Percentiles rank a stretch among this genome's conserved stretches.
Conservation (phyloP, 208 protist species). For the Trypanosoma melophagium region DNA sequence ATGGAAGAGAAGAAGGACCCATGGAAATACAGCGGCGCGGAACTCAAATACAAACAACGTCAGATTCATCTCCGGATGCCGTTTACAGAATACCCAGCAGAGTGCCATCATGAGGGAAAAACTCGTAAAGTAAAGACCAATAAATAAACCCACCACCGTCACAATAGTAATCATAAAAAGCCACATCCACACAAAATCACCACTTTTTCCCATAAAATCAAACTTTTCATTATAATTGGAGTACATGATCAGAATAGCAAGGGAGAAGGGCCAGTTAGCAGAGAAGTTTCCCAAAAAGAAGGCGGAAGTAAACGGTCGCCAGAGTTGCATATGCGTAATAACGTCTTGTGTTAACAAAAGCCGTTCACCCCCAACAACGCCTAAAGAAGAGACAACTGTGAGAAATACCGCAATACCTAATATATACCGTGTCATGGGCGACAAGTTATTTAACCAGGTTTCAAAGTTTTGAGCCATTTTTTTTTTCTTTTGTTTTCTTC, state of each 20-base stretch:
- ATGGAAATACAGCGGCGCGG: conserved; percentile 74
- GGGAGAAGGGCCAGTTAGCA: conserved; percentile 73
- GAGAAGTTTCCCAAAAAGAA: conserved; percentile 84
- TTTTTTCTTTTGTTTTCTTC: conserved; percentile 13
- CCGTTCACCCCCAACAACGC: conserved; percentile 28
- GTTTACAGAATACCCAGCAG: conserved; percentile 91
- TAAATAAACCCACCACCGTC: conserved; percentile 32
- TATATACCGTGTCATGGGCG: conserved; percentile 50
- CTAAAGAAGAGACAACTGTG: conserved; percentile 45
- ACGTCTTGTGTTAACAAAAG: conserved; percentile 43
- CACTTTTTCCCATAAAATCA: conserved; percentile 71
- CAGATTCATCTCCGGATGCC: conserved; percentile 58
- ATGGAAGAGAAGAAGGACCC: conserved; percentile 77
- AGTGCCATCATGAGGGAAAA: conserved; percentile 71
- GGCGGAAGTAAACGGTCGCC: conserved; percentile 65
- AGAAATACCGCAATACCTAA: conserved; percentile 46
- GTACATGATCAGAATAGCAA: conserved; percentile 81
- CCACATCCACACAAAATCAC: conserved; percentile 83
- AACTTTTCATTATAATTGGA: conserved; percentile 72
- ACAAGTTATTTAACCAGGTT: conserved; percentile 64
- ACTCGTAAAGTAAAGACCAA: conserved; percentile 53
- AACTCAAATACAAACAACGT: conserved; percentile 82
- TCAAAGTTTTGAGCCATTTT: conserved; percentile 67
- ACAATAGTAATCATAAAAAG: conserved; percentile 42
- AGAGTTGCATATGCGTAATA: conserved; percentile 49